Base-by-base conservation (phyloP, 1,284 basidiomycete genomes). In the Heterobasidion irregulare region DNA sequence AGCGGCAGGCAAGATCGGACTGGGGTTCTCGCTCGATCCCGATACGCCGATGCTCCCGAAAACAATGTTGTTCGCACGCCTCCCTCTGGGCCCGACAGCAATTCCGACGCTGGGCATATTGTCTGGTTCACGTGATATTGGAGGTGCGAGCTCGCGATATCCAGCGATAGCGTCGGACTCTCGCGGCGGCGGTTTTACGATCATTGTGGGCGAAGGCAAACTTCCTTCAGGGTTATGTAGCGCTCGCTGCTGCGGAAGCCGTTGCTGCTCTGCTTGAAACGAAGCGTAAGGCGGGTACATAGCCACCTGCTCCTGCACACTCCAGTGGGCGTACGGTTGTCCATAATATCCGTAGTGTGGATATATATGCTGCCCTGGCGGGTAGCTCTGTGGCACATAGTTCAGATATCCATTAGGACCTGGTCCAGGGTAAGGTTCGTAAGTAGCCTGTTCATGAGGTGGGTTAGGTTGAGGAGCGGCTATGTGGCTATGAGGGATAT, bases 11-110 rank as follows among this genome's bases (percentile, higher is more conserved):
- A 10, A 41, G 38, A 41, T 41, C 38, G 71, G 68, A 53, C 66
- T 70, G 12, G 62, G 67, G 19, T 66, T 70, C 50, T 64, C 60
- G 54, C 62, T 66, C 9, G 61, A 62, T 33, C 59, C 64, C 10
- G 68, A 60, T 16, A 64, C 58, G 16, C 68, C 66, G 53, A 83
- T 73, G 57, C 76, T 80, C 7, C 82, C 82, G 63, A 83, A 83
- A n/a, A 78, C 69, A 19, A 78, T 67, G 55, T 70, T 65, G 38
- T 62, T 59, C 34, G 57, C 56, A 8, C 62, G 56, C 48, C 64
- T 60, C 6, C 58, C 63, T 10, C 61, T 57, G 8, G 51, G 19
- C 19, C 58, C 62, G 32, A 51, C 57, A 26, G 50, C 53, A 45
- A 52, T 48, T 26, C 34, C 19, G 9, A 41, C 38, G 34, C 53